Evolutionary conservation across 768 basidiomycete species (phyloP).

Genomic region (Ephemerocybe angulata): DNA sequence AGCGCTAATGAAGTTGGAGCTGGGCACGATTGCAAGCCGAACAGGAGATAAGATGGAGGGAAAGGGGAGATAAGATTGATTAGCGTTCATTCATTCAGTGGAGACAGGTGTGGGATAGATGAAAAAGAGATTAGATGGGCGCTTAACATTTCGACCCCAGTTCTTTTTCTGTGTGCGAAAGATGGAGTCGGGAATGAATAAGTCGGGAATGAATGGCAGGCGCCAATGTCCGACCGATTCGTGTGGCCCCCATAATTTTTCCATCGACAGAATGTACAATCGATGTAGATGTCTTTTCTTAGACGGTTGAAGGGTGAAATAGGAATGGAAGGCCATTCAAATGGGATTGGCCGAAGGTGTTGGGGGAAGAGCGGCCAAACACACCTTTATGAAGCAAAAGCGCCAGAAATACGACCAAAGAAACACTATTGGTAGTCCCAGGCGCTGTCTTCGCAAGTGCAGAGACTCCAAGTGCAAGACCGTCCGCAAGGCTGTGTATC

Average conservation of each 20-base stretch:
- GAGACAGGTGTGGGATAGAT: slow-evolving; percentile 1
- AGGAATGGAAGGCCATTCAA: neutral
- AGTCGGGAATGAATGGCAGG: no score
- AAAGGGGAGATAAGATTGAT: neutral
- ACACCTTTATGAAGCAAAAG: slow-evolving; percentile 88
- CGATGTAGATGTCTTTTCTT: no score
- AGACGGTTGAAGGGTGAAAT: neutral
- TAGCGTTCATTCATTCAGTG: neutral
- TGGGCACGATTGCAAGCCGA: slow-evolving; percentile 25
- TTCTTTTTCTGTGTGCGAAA: no score
- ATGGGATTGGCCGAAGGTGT: neutral
- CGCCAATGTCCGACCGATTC: no score
- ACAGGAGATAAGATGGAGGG: neutral
- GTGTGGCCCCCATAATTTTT: no score
- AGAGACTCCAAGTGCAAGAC: slow-evolving; percentile 86
- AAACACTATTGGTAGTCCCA: slow-evolving; percentile 46
- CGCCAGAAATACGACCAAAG: slow-evolving; percentile 86
- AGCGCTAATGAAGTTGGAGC: slow-evolving; percentile 91
- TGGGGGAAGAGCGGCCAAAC: neutral
- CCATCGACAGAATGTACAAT: no score
- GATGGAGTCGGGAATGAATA: no score
- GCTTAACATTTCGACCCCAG: neutral
- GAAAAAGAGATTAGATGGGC: neutral
- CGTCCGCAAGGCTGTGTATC: slow-evolving; percentile 88
- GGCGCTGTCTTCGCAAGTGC: slow-evolving; percentile 35